These are phyloP conservation scores for Pythium aquatile DNA, from an alignment of 352 stramenopile species.

Conservation along the genomic window DNA sequence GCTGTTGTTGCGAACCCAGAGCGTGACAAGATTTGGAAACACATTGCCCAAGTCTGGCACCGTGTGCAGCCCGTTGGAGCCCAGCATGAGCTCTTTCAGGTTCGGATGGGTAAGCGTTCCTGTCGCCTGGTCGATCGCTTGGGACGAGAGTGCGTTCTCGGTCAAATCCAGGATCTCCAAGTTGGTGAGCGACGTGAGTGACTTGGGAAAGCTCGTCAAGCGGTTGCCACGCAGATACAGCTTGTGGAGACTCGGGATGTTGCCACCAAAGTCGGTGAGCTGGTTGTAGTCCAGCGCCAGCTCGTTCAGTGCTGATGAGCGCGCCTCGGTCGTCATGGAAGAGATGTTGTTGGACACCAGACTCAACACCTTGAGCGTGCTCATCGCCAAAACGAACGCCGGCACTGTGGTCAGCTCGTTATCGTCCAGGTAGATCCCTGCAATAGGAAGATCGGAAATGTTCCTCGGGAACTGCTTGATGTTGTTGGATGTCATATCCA, in stretches of 20 bases:
- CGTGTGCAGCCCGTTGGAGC: constrained; percentile 13
- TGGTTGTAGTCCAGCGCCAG: constrained; percentile 20
- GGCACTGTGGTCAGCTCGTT: constrained; percentile 20
- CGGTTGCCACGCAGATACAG: constrained; percentile 18
- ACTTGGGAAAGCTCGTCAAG: constrained; percentile 16
- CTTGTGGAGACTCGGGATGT: constrained; percentile 17
- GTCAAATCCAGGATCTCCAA: constrained; percentile 16
- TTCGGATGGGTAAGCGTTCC: constrained; percentile 14
- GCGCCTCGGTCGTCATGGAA: not conserved
- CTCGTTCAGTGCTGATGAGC: constrained; percentile 13
- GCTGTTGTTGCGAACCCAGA: constrained; percentile 25
- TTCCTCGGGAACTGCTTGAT: not conserved
- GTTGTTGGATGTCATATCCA: constrained; percentile 12
- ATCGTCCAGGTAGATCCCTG: constrained; percentile 8
- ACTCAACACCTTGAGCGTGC: constrained; percentile 12
- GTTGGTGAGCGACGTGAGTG: constrained; percentile 13
- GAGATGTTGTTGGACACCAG: constrained; percentile 17
- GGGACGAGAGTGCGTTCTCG: constrained; percentile 13
- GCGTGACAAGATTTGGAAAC: constrained; percentile 15
- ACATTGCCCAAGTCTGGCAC: constrained; percentile 22
- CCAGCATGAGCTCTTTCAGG: constrained; percentile 16
- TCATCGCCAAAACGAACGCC: constrained; percentile 4
- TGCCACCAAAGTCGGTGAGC: constrained; percentile 22
- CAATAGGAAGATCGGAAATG: constrained; percentile 5
- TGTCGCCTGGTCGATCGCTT: constrained; percentile 1